Base-by-base conservation (phyloP, 148 eudicot genomes). In the Chenopodium formosanum region DNA sequence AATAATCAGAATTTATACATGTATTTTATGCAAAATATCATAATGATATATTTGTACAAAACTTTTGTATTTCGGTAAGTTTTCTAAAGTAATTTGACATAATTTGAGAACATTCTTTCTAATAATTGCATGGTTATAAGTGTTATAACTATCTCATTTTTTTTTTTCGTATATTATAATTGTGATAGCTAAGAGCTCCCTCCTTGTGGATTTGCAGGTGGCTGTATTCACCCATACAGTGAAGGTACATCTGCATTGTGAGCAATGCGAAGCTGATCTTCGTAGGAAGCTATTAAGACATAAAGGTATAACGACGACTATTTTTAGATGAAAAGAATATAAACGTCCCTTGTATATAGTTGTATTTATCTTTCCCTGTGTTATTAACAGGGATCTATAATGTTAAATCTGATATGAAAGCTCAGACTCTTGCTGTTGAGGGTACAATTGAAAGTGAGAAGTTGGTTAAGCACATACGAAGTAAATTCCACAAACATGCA, bases 351-450 rank as follows among this genome's bases (percentile, higher is more conserved):
- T 37, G 40, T 37, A 37, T 40, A 6, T 40, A 50, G 3, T 72
- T 16, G 9, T 46, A n/a, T 77, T 9, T 60, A 11, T 1, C 7
- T 31, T 58, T 40, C 20, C 2, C 56, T 58, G 62, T 56, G 13
- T 31, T 63, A 9, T 74, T 13, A 23, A 84, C 86, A 95, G 98
- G 91, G 9, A 92, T 93, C 73, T 91, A 93, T 78, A 82, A 86
- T 69, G 96, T 93, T 11, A 92, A 87, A 78, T 86, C 90, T 3
- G 92, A 95, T 78, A 84, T 83, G 68, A 95, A 95, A 84, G 92
- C 96, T 47, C 96, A 95, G 40, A 93, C 87, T 0, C 78, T 95
- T 4, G 78, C 81, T 2, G 68, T 95, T 2, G 97, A 93, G 85
- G 97, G 97, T 68, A 85, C 77, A 47, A 80, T 83, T 50, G 92